Evolutionary conservation across 148 eudicot species (phyloP).

Genomic region (Dysphania ambrosioides): DNA sequence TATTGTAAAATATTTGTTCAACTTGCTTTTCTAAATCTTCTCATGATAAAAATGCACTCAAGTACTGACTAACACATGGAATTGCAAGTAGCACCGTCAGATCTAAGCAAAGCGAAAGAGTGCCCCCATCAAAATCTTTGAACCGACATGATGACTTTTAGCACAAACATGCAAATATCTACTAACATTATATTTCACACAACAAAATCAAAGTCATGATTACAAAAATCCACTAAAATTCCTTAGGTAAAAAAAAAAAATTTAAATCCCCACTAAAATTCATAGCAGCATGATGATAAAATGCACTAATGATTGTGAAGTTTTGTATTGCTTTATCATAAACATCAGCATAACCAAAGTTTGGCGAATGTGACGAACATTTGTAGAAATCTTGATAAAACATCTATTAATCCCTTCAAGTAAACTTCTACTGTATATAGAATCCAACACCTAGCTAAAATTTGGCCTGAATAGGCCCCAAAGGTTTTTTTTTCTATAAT

Average conservation of each 20-base stretch:
- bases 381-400: neutral
- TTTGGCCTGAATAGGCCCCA: too few species aligned
- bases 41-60: slow-evolving; percentile 17
- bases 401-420: neutral
- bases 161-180: too few species aligned
- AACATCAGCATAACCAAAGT: neutral
- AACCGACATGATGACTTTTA: slow-evolving; percentile 29
- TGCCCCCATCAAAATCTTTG: slow-evolving; percentile 26
- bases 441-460: too few species aligned
- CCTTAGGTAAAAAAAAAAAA: too few species aligned
- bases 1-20: slow-evolving; percentile 33
- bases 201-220: neutral
- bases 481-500: too few species aligned
- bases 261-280: too few species aligned
- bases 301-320: slow-evolving; percentile 2
- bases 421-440: neutral
- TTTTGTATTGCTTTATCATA: neutral
- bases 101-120: slow-evolving; percentile 28
- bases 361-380: neutral
- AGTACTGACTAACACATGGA: slow-evolving; percentile 22
- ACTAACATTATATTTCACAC: too few species aligned
- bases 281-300: slow-evolving; percentile 5
- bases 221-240: slow-evolving; percentile 1
- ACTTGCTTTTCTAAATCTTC: slow-evolving; percentile 17
- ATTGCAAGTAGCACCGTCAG: slow-evolving; percentile 22